Base-by-base conservation (phyloP, 345 rosid genomes). In the Rhizophora apiculata region DNA sequence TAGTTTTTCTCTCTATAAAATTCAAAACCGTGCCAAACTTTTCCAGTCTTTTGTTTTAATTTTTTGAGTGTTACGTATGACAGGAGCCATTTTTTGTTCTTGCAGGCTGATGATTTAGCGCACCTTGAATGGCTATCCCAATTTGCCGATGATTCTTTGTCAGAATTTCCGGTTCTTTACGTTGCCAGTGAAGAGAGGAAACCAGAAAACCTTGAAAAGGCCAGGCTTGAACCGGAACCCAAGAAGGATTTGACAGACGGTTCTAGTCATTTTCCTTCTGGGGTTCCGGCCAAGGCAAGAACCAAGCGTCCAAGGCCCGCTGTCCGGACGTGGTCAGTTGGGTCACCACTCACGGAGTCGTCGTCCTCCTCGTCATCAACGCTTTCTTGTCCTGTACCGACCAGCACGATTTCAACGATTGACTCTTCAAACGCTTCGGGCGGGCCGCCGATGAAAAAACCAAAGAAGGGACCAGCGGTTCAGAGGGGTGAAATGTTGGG, bases 81-180 rank as follows among this genome's bases (percentile, higher is more conserved):
- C 19, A 62, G 0, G 63, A 19, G 29, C 52, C 16, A 24, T 71
- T 55, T 61, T 37, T 66, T 36, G 6, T 27, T 31, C 36, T 46
- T 62, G 18, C 57, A 86, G 89, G 75, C 31, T 32, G 87, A 82
- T 63, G 87, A 80, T 37, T 30, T 82, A 27, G 85, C 78, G 1
- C 82, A 73, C 60, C 85, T 85, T 62, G 89, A 83, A 80, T 83
- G 89, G 89, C 80, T 86, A 4, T 86, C 89, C 31, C 82, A 78
- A 5, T 70, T 86, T 63, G 84, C 82, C 34, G 87, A 86, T 54
- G 89, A 86, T 80, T 83, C 84, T 7, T 26, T 72, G 2, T 56
- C 77, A 9, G 85, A 82, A 32, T 43, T 72, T 32, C 71, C 82
- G 22, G 64, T 68, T 27, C 16, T 63, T n/a, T 63, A 49, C 65